These are phyloP conservation scores for Harringtonia lauricola DNA, from an alignment of 2,329 filamentous ascomycete genomes.

Conservation along the genomic window DNA sequence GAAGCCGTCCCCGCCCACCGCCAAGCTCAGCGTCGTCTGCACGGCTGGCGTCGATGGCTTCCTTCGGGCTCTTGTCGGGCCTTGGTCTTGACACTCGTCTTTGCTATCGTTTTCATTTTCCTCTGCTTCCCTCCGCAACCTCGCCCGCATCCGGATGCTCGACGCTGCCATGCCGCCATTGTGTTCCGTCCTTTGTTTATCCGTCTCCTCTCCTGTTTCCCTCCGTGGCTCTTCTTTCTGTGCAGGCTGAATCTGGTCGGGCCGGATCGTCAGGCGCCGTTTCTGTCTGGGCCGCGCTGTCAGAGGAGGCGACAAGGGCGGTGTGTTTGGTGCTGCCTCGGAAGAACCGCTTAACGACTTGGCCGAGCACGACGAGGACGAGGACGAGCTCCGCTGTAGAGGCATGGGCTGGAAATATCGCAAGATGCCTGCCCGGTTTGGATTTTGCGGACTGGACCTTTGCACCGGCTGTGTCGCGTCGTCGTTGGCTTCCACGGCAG, in stretches of 20 bases:
- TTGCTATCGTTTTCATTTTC: neutral
- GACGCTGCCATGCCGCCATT: slow-evolving; percentile 2
- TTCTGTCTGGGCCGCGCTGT: slow-evolving; percentile 8
- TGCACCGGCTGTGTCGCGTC: neutral
- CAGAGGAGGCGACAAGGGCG: slow-evolving; percentile 4
- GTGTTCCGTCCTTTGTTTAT: neutral
- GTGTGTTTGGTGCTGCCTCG: neutral
- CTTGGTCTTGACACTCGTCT: neutral
- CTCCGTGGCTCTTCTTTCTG: too few relatives aligned
- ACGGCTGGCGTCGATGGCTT: slow-evolving; percentile 15
- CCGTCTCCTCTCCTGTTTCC: neutral
- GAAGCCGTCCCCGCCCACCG: slow-evolving; percentile 16
- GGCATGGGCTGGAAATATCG: slow-evolving; percentile 11
- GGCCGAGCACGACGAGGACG: slow-evolving; percentile 2
- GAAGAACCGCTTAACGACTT: neutral
- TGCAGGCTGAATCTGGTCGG: too few relatives aligned
- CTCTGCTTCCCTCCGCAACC: slow-evolving; percentile 1
- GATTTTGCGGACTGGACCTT: too few relatives aligned
- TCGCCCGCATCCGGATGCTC: slow-evolving; percentile 5
- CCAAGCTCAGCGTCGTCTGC: slow-evolving; percentile 30
- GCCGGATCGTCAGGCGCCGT: slow-evolving; percentile 10
- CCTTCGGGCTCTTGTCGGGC: neutral
- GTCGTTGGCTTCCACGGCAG: neutral
- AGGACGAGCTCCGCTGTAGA: neutral
- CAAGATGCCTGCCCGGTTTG: slow-evolving; percentile 8